Evolutionary conservation across 2,329 filamentous ascomycete species (phyloP), one percentile per base, ranked within the genome.

Genomic region (Hymenoscyphus fraxineus): DNA sequence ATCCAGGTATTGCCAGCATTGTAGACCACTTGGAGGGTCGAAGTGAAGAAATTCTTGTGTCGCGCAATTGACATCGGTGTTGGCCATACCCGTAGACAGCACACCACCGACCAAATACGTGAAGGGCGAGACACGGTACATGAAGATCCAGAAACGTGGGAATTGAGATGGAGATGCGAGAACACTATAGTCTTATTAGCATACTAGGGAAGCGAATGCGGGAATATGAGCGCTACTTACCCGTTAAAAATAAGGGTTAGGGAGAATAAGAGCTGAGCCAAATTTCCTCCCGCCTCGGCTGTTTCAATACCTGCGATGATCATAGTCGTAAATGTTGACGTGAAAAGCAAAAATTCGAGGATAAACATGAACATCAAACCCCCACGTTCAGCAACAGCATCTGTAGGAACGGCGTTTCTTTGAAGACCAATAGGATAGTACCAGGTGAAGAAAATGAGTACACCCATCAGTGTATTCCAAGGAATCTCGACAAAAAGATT

Each of bases 391-490:
- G 83, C 74, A 0, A 88, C 83, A 67, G 86, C 80, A 66, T 83
- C 83, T 3, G 86, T 85, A 0, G 80, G 80, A 16, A 81, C 78
- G 1, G 90, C 90, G 73, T 94, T 93, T 65, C 79, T 77, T 76
- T 92, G 87, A 10, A 95, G 83, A 1, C 91, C 91, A 62, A 96
- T 85, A 1, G 92, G 91, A 75, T 93, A 97, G 80, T 96, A 97
- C 85, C 90, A 94, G 75, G 83, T 88, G 73, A 92, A 82, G 80
- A 82, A 96, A 80, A 93, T 88, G 68, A 96, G 78, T n/a, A 88
- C 82, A 3, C 87, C 85, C 82, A 91, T 88, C 55, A 95, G 77
- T 0, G 66, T 58, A 74, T 96, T 92, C 88, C 91, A 97, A 0
- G 92, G 91, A 1, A 97, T 79, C 76, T 97, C 93, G 65, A 94